Base-by-base conservation (phyloP, 768 basidiomycete species). In the Suillus spraguei region DNA sequence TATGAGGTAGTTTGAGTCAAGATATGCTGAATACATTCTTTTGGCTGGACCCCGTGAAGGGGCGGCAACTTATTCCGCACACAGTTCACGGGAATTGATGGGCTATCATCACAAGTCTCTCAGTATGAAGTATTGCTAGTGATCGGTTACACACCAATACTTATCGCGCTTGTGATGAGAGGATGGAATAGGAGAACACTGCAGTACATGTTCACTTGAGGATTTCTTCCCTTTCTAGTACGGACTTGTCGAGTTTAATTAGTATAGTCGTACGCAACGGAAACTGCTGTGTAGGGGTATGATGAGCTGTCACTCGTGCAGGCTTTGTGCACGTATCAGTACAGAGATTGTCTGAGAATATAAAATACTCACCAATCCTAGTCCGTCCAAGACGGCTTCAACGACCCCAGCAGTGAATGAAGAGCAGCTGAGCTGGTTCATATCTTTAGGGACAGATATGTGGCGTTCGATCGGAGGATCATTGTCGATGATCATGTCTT, bases 401-500 rank as follows among this genome's bases (percentile, higher is more conserved):
- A 99, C 97, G 56, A 99, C 89, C 1, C 97, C 97, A 13, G 97
- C 97, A 0, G 95, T 94, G 72, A 97, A 92, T 3, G 97, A 98
- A n/a, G 95, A 97, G 72, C 95, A 98, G 69, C 92, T 96, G 44
- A 99, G 83, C 70, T 92, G 89, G 70, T 89, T 92, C 87, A 99
- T 88, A 72, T 99, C 97, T 69, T 87, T 87, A 24, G 97, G 97
- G 16, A 99, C 92, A 36, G 95, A 94, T 65, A 99, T 94, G 67
- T 94, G 84, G 63, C 94, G 88, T 66, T 97, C 96, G 66, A 98
- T 82, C 24, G 90, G 85, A 13, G 97, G 96, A 72, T 96, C 92
- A 74, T 99, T 98, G 82, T 98, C 92, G 64, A 97, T 91, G 67
- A 99, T 92, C 97, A 99, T 99, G 77, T 98, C 95, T 97, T 38